A percentile compares a stretch with the other conserved stretches of the same genome.
Evolutionary conservation across 208 protist genomes (phyloP).

Genomic region (Leptomonas pyrrhocoris): DNA sequence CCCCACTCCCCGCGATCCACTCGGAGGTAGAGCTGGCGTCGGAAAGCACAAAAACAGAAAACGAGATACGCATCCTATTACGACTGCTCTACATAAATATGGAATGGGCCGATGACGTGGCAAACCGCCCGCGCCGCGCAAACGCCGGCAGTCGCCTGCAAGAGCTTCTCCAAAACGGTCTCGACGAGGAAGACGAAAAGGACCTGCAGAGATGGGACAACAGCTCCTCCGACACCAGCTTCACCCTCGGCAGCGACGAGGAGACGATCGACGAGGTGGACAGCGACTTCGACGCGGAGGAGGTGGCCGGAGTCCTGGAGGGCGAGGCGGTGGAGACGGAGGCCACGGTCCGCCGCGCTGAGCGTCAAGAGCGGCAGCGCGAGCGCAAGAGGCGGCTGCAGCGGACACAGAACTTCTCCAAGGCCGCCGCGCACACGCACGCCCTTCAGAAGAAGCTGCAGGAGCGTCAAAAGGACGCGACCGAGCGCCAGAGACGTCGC

Average conservation of each 20-base stretch:
- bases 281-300: slow-evolving; percentile 80
- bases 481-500: slow-evolving; percentile 6
- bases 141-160: slow-evolving; percentile 69
- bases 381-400: slow-evolving; percentile 33
- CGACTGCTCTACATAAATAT: slow-evolving; percentile 8
- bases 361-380: slow-evolving; percentile 45
- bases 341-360: slow-evolving; percentile 47
- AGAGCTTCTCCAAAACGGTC: slow-evolving; percentile 67
- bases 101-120: slow-evolving; percentile 47
- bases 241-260: slow-evolving; percentile 57
- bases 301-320: slow-evolving; percentile 37
- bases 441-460: slow-evolving; percentile 4
- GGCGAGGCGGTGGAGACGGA: slow-evolving; percentile 57
- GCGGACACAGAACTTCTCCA: slow-evolving; percentile 35
- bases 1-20: too few species aligned
- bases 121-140: slow-evolving; percentile 46
- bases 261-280: slow-evolving; percentile 70
- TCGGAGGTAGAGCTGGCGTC: neutral
- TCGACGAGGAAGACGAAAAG: slow-evolving; percentile 72
- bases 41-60: neutral
- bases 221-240: slow-evolving; percentile 63
- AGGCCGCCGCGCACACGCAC: slow-evolving; percentile 15
- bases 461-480: neutral
- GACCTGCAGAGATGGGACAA: slow-evolving; percentile 54
- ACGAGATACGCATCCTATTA: slow-evolving; percentile 4